phyloP scores from a whole-genome alignment of 2,329 filamentous ascomycete species.

The Pseudocercospora vitis region DNA sequence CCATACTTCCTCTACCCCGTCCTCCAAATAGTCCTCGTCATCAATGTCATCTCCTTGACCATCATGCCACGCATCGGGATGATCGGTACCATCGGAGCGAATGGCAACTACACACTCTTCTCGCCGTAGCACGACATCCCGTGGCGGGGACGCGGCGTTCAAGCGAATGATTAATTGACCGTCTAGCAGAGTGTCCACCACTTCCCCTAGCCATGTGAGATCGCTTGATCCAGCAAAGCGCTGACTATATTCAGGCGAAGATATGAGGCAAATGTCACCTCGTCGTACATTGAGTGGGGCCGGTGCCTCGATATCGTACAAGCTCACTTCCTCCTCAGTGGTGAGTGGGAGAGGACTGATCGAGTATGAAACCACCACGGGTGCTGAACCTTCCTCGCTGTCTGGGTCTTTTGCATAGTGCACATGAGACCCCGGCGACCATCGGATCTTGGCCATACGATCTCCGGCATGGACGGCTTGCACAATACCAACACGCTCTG shows the following conservation, averaged over 20 bases:
- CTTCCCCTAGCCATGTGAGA: conserved; percentile 57
- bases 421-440: conserved; percentile 56
- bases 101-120: conserved; percentile 54
- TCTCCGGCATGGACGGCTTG: conserved; percentile 58
- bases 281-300: conserved; percentile 50
- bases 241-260: conserved; percentile 6
- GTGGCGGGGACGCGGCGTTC: conserved; percentile 49
- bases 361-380: conserved; percentile 23
- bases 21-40: conserved; percentile 33
- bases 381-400: conserved; percentile 41
- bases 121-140: conserved; percentile 51
- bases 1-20: conserved; percentile 36
- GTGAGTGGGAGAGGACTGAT: conserved; percentile 19
- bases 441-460: conserved; percentile 56
- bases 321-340: conserved; percentile 52
- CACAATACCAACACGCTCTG: conserved; percentile 56
- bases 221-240: conserved; percentile 8
- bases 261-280: conserved; percentile 56
- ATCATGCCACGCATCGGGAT: conserved; percentile 27
- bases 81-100: conserved; percentile 37
- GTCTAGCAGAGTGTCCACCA: conserved; percentile 55
- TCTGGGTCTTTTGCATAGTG: conserved; percentile 56
- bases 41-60: conserved; percentile 42
- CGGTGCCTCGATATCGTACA: conserved; percentile 58
- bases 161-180: conserved; percentile 57